A percentile compares a stretch with the other conserved stretches of the same genome.
These are phyloP conservation scores for Aspergillus tubingensis DNA, from an alignment of 2,329 filamentous ascomycete genomes.

Conservation along the genomic window DNA sequence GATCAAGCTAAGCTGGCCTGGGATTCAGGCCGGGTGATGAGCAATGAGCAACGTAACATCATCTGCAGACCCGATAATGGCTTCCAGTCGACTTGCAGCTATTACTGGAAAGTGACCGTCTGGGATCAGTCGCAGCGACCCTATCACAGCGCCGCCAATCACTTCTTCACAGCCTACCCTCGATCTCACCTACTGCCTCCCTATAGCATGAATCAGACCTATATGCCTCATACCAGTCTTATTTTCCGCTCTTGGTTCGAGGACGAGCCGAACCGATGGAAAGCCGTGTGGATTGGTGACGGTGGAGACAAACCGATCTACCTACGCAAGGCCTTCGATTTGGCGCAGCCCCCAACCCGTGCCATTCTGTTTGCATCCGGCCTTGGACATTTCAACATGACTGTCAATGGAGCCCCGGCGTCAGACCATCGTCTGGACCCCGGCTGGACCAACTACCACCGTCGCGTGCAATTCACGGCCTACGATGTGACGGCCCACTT, in stretches of 20 bases:
- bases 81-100: slow-evolving; percentile 23
- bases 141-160: slow-evolving; percentile 19
- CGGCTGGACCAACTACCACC: slow-evolving; percentile 30
- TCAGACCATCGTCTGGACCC: slow-evolving; percentile 28
- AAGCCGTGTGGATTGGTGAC: slow-evolving; percentile 29
- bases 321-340: slow-evolving; percentile 22
- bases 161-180: slow-evolving; percentile 27
- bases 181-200: slow-evolving; percentile 25
- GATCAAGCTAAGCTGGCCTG: slow-evolving; percentile 7
- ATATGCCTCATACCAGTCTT: slow-evolving; percentile 28
- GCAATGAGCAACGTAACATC: slow-evolving; percentile 26
- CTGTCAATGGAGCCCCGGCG: slow-evolving; percentile 21
- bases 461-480: slow-evolving; percentile 42
- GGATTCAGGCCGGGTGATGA: slow-evolving; percentile 24
- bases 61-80: slow-evolving; percentile 21
- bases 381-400: slow-evolving; percentile 28
- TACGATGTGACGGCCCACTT: slow-evolving; percentile 46
- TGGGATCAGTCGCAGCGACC: slow-evolving; percentile 17
- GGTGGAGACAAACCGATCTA: slow-evolving; percentile 30
- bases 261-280: slow-evolving; percentile 26
- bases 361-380: slow-evolving; percentile 27
- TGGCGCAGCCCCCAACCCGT: slow-evolving; percentile 10
- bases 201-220: slow-evolving; percentile 31
- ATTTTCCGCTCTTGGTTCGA: slow-evolving; percentile 31
- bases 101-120: slow-evolving; percentile 25